A percentile compares a stretch with the other conserved stretches of the same genome.
Evolutionary conservation across 164 flowering plant genomes (phyloP).

Genomic region (Protea cynaroides): DNA sequence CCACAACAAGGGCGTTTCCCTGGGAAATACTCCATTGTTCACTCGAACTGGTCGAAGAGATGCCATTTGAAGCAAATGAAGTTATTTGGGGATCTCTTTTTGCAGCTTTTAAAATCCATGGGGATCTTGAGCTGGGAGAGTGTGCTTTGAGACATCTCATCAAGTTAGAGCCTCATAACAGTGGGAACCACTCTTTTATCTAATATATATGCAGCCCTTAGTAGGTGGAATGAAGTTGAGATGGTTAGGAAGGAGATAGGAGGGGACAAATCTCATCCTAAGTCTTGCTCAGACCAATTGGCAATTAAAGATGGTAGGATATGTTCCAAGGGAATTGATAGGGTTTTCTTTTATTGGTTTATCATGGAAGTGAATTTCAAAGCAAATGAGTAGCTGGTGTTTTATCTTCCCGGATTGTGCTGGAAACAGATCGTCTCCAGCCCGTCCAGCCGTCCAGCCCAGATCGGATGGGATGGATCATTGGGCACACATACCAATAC

Average conservation of each 20-base stretch:
- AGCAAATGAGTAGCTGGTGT: no score
- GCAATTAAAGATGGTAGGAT: slow-evolving; percentile 25
- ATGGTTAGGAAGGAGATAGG: slow-evolving; percentile 50
- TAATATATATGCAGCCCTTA: slow-evolving; percentile 47
- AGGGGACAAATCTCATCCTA: slow-evolving; percentile 44
- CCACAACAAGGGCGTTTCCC: no score
- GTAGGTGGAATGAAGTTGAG: slow-evolving; percentile 48
- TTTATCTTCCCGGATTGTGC: no score
- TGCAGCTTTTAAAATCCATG: slow-evolving; percentile 50
- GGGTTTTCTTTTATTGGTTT: no score
- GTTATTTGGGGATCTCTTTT: slow-evolving; percentile 80
- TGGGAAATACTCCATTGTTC: no score
- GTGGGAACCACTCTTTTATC: slow-evolving; percentile 60
- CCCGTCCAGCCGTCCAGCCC: no score
- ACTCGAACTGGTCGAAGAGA: slow-evolving; percentile 30
- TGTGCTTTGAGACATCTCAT: slow-evolving; percentile 43
- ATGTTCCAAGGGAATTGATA: slow-evolving; percentile 13
- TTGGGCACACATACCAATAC: no score
- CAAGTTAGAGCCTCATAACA: slow-evolving; percentile 50
- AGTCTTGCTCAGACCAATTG: slow-evolving; percentile 19
- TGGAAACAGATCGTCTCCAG: no score
- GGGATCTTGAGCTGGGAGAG: slow-evolving; percentile 45
- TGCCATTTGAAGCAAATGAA: slow-evolving; percentile 71
- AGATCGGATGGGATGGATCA: no score
- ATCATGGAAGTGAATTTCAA: no score